Evolutionary conservation across 2,329 filamentous ascomycete genomes (phyloP), one percentile per base, ranked within the genome.

Genomic region (Pochonia chlamydosporia): DNA sequence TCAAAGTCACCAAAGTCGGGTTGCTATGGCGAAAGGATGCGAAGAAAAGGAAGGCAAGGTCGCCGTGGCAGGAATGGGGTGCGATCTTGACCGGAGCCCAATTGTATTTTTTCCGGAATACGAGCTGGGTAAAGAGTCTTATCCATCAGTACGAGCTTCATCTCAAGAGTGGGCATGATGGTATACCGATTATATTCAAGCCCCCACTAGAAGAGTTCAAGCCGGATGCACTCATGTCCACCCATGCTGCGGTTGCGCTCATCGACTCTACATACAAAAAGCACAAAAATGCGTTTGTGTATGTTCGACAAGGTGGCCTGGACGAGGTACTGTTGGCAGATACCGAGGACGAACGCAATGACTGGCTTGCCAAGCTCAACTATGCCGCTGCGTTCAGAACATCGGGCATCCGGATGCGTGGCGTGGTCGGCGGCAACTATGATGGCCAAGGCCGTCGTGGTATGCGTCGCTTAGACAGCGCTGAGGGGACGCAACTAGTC

Each of bases 21-120:
- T 72, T 96, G 2, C 65, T 99, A 26, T 99, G 93, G 93, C 83
- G 93, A 39, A 99, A 99, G 63, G 90, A 96, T 54, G 72, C 78
- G 1, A 96, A 95, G 70, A 96, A 92, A 69, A 92, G 93, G 69
- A 95, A 95, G 66, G 86, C 90, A 1, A 81, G 92, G 37, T 96
- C 92, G 10, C 92, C 93, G 2, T 99, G 93, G 93, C 92, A 96
- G 62, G 93, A 99, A 75, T 99, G 93, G 93, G 93, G 93, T 44
- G 93, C 90, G 21, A 87, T 99, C 49, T 76, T 99, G 25, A 99
- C 93, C 1, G 89, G 92, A n/a, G 95, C 93, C 5, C 92, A 96
- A 60, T 78, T 99, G 7, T 99, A 96, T 65, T 89, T 99, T 65
- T 99, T 97, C 71, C 85, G 89, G 49, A 96, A 97, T 62, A 86